phyloP scores from a whole-genome alignment of 2,329 filamentous ascomycete genomes.

The Mariannaea elegans region DNA sequence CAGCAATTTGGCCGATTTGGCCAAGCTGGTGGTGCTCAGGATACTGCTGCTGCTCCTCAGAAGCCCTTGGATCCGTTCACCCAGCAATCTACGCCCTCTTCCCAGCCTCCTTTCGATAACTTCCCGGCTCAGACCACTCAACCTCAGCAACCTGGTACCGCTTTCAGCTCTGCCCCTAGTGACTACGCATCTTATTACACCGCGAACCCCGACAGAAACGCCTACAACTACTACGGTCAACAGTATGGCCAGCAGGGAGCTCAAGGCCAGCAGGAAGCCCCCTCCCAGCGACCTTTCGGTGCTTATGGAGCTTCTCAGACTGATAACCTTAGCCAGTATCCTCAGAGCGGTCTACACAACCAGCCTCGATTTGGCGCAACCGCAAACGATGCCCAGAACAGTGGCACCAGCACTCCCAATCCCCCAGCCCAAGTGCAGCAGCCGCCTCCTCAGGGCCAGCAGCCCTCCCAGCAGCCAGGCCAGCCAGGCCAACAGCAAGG shows the following conservation, averaged over 20 bases:
- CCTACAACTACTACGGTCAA: constrained; percentile 82
- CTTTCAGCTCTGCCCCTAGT: constrained; percentile 76
- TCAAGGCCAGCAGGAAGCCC: constrained; percentile 78
- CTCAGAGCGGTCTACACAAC: constrained; percentile 72
- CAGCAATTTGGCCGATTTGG: constrained; percentile 77
- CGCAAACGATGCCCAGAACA: constrained; percentile 77
- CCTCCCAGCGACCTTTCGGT: constrained; percentile 76
- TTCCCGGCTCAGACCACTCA: constrained; percentile 68
- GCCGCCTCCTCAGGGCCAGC: constrained; percentile 48
- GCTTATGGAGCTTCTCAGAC: constrained; percentile 75
- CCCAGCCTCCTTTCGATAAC: constrained; percentile 68
- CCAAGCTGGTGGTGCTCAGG: constrained; percentile 67
- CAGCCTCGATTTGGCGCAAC: constrained; percentile 67
- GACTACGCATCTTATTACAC: constrained; percentile 91
- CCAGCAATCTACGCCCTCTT: constrained; percentile 69
- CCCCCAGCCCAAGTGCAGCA: constrained; percentile 69
- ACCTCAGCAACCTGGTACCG: constrained; percentile 68
- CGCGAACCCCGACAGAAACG: constrained; percentile 75
- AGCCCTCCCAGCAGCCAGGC: constrained; percentile 50
- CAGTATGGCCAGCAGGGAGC: constrained; percentile 65
- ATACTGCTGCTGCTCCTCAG: constrained; percentile 66
- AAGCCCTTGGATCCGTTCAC: constrained; percentile 90
- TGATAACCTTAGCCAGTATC: constrained; percentile 74
- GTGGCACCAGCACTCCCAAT: constrained; percentile 90
- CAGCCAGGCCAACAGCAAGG: constrained; percentile 57